Base-by-base conservation (phyloP, 768 basidiomycete genomes). In the Rhizopogon rudus region DNA sequence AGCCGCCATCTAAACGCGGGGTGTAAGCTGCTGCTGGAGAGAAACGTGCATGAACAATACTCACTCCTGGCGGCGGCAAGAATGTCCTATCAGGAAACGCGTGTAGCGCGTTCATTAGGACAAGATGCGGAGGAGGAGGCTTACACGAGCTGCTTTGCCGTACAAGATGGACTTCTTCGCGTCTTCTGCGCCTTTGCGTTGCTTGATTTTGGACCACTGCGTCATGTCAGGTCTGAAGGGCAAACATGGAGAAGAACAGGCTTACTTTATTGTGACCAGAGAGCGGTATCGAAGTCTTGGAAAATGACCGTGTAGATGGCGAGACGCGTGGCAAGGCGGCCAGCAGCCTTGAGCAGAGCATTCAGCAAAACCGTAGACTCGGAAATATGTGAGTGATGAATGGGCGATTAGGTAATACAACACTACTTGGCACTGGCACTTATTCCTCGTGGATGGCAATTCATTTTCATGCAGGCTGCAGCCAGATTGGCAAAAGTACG, bases 181-280 rank as follows among this genome's bases (percentile, higher is more conserved):
- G 64, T 88, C 87, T 59, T 77, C 81, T n/a, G 75, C 70, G 16
- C 83, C 86, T 62, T 88, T 88, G 63, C 76, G 80, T 53, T 84
- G 78, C 64, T 87, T 86, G 63, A 88, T 88, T 77, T 88, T 88
- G 0, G 86, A 86, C 86, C 86, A 88, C 86, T 88, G 56, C 33
- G 44, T 12, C 12, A 3, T 33, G 55, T 67, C 55, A 56, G 52
- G 13, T 35, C 3, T 48, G 31, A 48, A 17, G 5, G 8, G 3
- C 17, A 22, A 13, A 2, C 8, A 20, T 8, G 35, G 20, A 22
- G 14, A 22, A 29, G 46, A 40, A 14, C 22, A 40, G 29, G 10
- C 57, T 17, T 53, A 77, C 77, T 63, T 77, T 77, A 65, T 63
- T 77, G 52, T 78, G 76, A 35, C 77, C 76, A 1, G 76, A 67